A percentile compares a stretch with the other conserved stretches of the same genome.
phyloP scores from a whole-genome alignment of 1,284 basidiomycete species.

The Leccinum ponderosum region DNA sequence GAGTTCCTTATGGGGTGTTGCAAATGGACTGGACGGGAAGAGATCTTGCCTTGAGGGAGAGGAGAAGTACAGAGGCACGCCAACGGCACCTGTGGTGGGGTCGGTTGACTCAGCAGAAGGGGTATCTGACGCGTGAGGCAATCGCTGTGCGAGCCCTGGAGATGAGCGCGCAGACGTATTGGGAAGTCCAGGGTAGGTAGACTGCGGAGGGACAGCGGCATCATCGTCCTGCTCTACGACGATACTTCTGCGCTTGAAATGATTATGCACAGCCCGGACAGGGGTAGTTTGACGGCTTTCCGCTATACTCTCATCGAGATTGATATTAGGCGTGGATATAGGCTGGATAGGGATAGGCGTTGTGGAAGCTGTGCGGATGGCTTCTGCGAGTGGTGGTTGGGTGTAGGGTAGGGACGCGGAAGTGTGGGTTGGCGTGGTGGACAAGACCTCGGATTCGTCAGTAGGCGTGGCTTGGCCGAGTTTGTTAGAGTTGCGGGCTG shows the following conservation, averaged over 20 bases:
- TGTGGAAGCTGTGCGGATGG: slow-evolving; percentile 27
- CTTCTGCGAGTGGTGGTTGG: slow-evolving; percentile 26
- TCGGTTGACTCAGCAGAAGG: slow-evolving; percentile 48
- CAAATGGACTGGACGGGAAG: slow-evolving; percentile 71
- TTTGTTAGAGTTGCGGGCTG: slow-evolving; percentile 54
- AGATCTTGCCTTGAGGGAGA: slow-evolving; percentile 50
- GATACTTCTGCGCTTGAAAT: slow-evolving; percentile 59
- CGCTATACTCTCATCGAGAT: slow-evolving; percentile 30
- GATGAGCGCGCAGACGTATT: slow-evolving; percentile 33
- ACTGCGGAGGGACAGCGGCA: slow-evolving; percentile 37
- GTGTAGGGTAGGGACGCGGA: slow-evolving; percentile 47
- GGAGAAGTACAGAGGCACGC: slow-evolving; percentile 48
- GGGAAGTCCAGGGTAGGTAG: slow-evolving; percentile 36
- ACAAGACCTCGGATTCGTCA: slow-evolving; percentile 63
- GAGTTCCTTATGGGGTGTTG: slow-evolving; percentile 65
- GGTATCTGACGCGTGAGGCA: slow-evolving; percentile 51
- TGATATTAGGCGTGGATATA: slow-evolving; percentile 27
- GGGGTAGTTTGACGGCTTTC: slow-evolving; percentile 36
- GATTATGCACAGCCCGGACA: slow-evolving; percentile 35
- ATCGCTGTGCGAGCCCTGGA: slow-evolving; percentile 36
- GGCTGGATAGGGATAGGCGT: slow-evolving; percentile 33
- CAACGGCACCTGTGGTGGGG: slow-evolving; percentile 38
- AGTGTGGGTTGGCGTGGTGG: slow-evolving; percentile 63
- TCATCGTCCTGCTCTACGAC: slow-evolving; percentile 69
- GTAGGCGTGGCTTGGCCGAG: slow-evolving; percentile 46